These are phyloP conservation scores for Beauveria caledonica DNA, from an alignment of 2,329 filamentous ascomycete species.

Conservation along the genomic window DNA sequence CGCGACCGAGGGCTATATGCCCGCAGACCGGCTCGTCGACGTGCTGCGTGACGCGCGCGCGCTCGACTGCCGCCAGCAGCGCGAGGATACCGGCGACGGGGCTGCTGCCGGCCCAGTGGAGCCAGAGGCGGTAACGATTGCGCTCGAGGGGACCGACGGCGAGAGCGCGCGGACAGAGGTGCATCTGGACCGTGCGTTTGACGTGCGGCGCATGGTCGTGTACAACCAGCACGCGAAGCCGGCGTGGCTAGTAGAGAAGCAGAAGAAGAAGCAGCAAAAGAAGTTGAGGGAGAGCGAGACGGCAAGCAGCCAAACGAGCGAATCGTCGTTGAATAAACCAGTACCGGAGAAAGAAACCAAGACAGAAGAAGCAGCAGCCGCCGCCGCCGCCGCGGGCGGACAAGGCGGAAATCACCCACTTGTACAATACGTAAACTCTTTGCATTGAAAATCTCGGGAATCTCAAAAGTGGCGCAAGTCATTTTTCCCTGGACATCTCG, in stretches of 20 bases:
- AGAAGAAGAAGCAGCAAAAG: background rate
- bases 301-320: background rate
- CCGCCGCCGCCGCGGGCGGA: background rate
- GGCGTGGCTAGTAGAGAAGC: background rate
- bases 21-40: conserved; percentile 20
- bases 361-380: background rate
- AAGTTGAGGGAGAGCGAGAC: background rate
- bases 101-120: background rate
- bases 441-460: background rate
- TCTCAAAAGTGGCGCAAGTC: too few relatives aligned
- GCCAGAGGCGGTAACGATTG: background rate
- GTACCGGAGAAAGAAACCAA: background rate
- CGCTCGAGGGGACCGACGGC: conserved; percentile 18
- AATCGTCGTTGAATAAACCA: background rate
- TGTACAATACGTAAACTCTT: conserved; percentile 9
- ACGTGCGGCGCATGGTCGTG: conserved; percentile 1
- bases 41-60: conserved; percentile 16
- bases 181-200: background rate
- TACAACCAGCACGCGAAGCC: conserved; percentile 2
- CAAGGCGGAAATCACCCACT: background rate
- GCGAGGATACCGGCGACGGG: conserved; percentile 5
- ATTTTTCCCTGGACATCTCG: too few relatives aligned
- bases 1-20: conserved; percentile 21
- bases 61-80: background rate
- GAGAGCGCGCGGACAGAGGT: conserved; percentile 4